A percentile compares a stretch with the other conserved stretches of the same genome.
phyloP scores from a whole-genome alignment of 2,329 filamentous ascomycete genomes.

The Colletotrichum zoysiae region DNA sequence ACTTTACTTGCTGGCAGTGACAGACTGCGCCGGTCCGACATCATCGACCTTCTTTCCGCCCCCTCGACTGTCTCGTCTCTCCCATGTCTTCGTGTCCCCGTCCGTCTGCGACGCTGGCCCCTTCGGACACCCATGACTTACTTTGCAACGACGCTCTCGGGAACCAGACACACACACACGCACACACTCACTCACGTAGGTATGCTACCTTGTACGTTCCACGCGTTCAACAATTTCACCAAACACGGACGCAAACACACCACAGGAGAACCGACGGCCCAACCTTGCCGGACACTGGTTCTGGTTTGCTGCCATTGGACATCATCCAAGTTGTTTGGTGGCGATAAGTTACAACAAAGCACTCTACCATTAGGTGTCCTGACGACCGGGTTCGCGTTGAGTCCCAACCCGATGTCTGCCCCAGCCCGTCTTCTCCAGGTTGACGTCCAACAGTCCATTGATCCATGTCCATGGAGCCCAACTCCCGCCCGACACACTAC shows the following conservation, averaged over 20 bases:
- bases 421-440: background rate
- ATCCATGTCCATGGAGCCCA: conserved; percentile 27
- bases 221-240: conserved; percentile 30
- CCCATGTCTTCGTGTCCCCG: background rate
- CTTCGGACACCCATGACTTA: background rate
- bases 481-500: background rate
- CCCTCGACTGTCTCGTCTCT: conserved; percentile 5
- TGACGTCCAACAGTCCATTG: background rate
- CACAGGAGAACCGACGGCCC: conserved; percentile 6
- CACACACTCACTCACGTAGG: too few species aligned
- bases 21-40: conserved; percentile 10
- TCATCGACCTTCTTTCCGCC: conserved; percentile 6
- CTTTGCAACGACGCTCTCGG: background rate
- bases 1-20: background rate
- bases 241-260: conserved; percentile 11
- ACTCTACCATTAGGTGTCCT: background rate
- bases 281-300: conserved; percentile 6
- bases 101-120: background rate
- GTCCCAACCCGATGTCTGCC: background rate
- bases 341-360: background rate
- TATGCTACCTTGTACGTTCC: background rate
- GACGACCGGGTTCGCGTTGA: conserved; percentile 7
- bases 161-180: background rate
- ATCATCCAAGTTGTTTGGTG: background rate
- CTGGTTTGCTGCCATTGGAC: conserved; percentile 18